Base-by-base conservation (phyloP, 768 basidiomycete genomes). In the Tricholoma furcatifolium region DNA sequence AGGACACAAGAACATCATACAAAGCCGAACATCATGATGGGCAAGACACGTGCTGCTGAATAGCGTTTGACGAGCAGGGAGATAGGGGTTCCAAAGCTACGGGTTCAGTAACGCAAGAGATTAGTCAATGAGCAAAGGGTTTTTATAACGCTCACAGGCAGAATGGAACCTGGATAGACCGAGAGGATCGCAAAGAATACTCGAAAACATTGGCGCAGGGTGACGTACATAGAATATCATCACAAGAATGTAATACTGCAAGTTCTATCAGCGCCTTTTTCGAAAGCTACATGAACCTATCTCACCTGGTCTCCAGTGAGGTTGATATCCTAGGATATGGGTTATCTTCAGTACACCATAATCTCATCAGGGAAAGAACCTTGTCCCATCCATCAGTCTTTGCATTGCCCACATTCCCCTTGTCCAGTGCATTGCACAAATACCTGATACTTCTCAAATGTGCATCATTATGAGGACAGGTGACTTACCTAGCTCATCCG, bases 331-430 rank as follows among this genome's bases (percentile, higher is more conserved):
- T 76, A 47, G 8, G n/a, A 56, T 34, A 51, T 35, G 20, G 6
- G 32, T 40, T 39, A 30, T 15, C 43, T 46, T 15, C 6, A 43
- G 42, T 8, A 53, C 27, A 12, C 6, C 8, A 7, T 35, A 27
- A 20, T 39, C 34, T 20, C 31, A 31, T 17, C n/a, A 17, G 42
- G 27, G 9, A 43, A 38, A 55, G 47, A 50, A 73, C 79, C 60
- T 71, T 75, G 54, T 77, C 78, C 74, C 78, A 77, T 6, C 74
- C 72, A 47, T 70, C 78, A 2, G 79, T 80, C 54, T 81, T 78
- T 5, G 79, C 79, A 59, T 81, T 81, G 6, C 72, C 74, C 1
- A 80, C 71, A 51, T 78, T 79, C 3, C 77, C 75, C 62, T 78
- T 79, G 57, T 77, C 76, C 24, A 77, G 60, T 0, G 76, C 77